phyloP scores from a whole-genome alignment of 2,329 filamentous ascomycete genomes.

The Claviceps sp. region DNA sequence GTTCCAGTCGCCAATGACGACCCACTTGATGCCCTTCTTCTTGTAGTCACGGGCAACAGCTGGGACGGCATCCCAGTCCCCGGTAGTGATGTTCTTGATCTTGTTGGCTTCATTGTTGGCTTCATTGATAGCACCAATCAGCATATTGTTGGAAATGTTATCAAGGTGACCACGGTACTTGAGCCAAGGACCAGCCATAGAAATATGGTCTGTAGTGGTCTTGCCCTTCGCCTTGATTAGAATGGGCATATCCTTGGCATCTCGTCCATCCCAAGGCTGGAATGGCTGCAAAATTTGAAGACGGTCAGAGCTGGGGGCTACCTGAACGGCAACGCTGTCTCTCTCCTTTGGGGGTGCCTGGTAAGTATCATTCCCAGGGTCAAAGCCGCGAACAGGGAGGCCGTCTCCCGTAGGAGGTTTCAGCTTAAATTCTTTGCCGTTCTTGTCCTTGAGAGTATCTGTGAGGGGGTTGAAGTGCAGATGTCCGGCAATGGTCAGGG shows the following conservation, averaged over 20 bases:
- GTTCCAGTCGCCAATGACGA: constrained; percentile 98
- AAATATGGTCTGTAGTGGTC: constrained; percentile 95
- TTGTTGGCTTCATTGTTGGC: constrained; percentile 97
- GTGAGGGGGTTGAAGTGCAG: constrained; percentile 92
- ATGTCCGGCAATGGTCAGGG: constrained; percentile 69
- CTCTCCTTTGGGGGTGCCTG: constrained; percentile 84
- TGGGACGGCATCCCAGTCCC: constrained; percentile 77
- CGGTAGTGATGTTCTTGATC: constrained; percentile 79
- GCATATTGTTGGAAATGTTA: constrained; percentile 99
- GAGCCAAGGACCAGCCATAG: constrained; percentile 92
- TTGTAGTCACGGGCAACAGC: constrained; percentile 97
- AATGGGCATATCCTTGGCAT: constrained; percentile 71
- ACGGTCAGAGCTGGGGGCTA: constrained; percentile 82
- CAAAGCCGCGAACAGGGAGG: constrained; percentile 72
- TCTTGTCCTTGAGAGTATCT: constrained; percentile 83
- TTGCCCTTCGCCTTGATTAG: constrained; percentile 95
- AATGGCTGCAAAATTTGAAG: constrained; percentile 87
- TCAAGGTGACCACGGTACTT: constrained; percentile 98
- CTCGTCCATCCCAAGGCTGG: constrained; percentile 81
- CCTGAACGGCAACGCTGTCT: constrained; percentile 57
- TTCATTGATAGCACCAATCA: constrained; percentile 93
- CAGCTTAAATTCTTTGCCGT: constrained; percentile 92
- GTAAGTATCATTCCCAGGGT: constrained; percentile 86
- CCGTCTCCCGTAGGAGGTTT: constrained; percentile 65
- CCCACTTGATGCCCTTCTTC: constrained; percentile 90